A percentile compares a stretch with the other conserved stretches of the same genome.
Evolutionary conservation across 2,329 filamentous ascomycete species (phyloP).

Genomic region (Trichoderma sp.): DNA sequence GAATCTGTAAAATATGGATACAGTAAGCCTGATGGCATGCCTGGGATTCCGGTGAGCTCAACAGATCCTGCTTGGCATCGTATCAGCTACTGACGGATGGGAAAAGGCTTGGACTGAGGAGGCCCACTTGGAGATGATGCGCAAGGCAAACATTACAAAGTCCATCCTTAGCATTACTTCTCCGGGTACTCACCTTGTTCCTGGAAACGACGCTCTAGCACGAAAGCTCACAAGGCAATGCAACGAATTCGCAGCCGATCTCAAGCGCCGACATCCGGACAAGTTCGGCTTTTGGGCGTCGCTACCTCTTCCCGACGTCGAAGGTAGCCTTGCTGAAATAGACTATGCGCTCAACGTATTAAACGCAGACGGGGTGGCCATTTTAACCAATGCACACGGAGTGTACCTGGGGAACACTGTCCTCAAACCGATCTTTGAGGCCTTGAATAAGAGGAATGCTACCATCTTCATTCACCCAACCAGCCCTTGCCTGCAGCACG

Average conservation of each 20-base stretch:
- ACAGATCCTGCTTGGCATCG: neutral
- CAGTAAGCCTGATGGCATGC: constrained; percentile 51
- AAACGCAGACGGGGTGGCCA: constrained; percentile 41
- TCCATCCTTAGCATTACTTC: constrained; percentile 57
- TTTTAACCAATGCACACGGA: constrained; percentile 43
- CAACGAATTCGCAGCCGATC: constrained; percentile 35
- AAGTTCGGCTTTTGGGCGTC: constrained; percentile 44
- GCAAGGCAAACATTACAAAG: constrained; percentile 48
- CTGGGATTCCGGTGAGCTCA: constrained; percentile 40
- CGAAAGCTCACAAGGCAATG: constrained; percentile 30
- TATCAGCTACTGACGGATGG: neutral
- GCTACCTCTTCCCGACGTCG: constrained; percentile 38
- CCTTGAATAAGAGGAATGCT: constrained; percentile 40
- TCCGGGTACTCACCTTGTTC: constrained; percentile 50
- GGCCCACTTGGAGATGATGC: constrained; percentile 53
- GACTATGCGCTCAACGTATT: constrained; percentile 32
- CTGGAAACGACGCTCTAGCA: constrained; percentile 33
- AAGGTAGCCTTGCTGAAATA: constrained; percentile 39
- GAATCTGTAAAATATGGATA: constrained; percentile 44
- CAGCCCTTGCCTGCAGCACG: constrained; percentile 13
- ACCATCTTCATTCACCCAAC: constrained; percentile 50
- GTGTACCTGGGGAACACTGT: constrained; percentile 46
- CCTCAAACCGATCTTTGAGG: constrained; percentile 42
- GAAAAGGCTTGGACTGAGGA: constrained; percentile 45
- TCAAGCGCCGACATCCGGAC: constrained; percentile 33